Evolutionary conservation across 1,139 yeast species (phyloP), one percentile per base, ranked within the genome.

Genomic region (Diutina sp.): DNA sequence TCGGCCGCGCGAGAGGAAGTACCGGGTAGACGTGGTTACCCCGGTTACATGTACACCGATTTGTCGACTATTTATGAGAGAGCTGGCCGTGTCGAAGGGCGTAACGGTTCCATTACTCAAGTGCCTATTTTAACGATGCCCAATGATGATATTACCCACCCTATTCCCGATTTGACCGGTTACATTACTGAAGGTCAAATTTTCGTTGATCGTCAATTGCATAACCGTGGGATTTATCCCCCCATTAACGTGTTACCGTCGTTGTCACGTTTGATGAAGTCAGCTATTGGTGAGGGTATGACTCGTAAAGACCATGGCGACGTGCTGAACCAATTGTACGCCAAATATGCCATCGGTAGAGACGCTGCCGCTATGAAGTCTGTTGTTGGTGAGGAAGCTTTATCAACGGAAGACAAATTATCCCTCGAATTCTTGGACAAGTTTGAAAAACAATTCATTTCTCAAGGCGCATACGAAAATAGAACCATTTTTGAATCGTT

Each of bases 361-460:
- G 99, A 93, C 75, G 99, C 99, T 41, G 99, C 99, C 56, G 97
- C 99, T 65, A 93, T 93, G 99, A 93, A 93, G 78, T 97, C 99
- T n/a, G 99, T 93, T 63, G 99, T 93, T 65, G 99, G 99, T 83
- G 99, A 93, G 74, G 99, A 93, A 74, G 99, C 99, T 48, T 80
- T 93, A 67, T 90, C 97, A 46, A 89, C 90, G 63, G 99, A 93
- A 75, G 99, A 93, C 76, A 95, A 93, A 76, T 82, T 93, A 63
- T 93, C 99, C 1, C 81, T 93, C 68, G 99, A 93, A 77, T 93
- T 93, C 72, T 84, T 93, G 76, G 99, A 95, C 71, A 93, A 93
- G 77, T 93, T 93, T 67, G 99, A 93, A 75, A 90, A 88, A 80
- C 87, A 93, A 57, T 95, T 95, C 69, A 90, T 93, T 66, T 70